These are phyloP conservation scores for Macaranga tanarius DNA, from an alignment of 441 rosid species.

Conservation along the genomic window DNA sequence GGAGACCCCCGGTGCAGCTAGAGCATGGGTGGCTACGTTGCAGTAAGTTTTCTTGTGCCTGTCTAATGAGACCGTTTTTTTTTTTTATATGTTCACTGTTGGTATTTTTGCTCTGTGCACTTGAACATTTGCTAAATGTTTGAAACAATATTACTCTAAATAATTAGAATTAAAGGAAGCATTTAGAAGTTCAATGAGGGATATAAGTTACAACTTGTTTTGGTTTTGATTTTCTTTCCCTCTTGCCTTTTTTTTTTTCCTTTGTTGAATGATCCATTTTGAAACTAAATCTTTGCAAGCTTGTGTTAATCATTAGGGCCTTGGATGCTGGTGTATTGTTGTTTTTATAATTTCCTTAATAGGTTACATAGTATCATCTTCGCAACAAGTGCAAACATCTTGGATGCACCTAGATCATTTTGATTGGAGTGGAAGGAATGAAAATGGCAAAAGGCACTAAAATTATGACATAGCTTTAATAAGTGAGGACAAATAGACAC, in stretches of 20 bases:
- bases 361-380: neutral
- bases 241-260: neutral
- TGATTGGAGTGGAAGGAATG: neutral
- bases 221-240: neutral
- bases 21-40: constrained; percentile 94
- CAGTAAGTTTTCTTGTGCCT: constrained; percentile 53
- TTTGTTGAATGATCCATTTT: neutral
- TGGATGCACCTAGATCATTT: neutral
- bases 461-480: neutral
- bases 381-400: neutral
- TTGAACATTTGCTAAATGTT: neutral
- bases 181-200: neutral
- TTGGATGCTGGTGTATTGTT: neutral
- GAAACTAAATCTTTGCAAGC: neutral
- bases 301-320: neutral
- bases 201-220: neutral
- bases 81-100: neutral
- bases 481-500: neutral
- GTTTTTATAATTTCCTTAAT: neutral
- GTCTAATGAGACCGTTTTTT: neutral
- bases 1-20: constrained; percentile 94
- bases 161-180: neutral
- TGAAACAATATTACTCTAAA: neutral
- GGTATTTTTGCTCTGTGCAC: neutral
- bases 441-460: neutral